phyloP scores from a whole-genome alignment of 306 rosid species.

The Hippophae tibetana region DNA sequence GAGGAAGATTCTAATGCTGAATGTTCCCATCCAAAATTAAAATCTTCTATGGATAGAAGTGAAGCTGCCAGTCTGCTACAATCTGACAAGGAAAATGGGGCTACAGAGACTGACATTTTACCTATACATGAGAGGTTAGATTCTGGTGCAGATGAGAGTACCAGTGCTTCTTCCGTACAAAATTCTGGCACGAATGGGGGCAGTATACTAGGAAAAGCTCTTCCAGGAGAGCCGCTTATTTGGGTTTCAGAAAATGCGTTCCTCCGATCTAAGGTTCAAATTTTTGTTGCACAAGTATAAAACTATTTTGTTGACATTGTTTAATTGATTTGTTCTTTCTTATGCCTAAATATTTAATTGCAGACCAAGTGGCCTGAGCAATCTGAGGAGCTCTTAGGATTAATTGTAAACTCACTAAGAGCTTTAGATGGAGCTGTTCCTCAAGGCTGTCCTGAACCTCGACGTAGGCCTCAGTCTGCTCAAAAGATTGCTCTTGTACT shows the following conservation, averaged over 20 bases:
- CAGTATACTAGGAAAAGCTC: conserved; percentile 39
- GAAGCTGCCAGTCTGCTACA: conserved; percentile 47
- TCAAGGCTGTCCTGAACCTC: conserved; percentile 93
- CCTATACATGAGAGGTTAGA: conserved; percentile 66
- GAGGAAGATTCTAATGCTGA: conserved; percentile 56
- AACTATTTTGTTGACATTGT: conserved; percentile 16
- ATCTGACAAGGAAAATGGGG: conserved; percentile 60
- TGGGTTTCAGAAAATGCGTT: conserved; percentile 49
- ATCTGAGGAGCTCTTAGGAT: conserved; percentile 95
- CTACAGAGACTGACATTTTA: conserved; percentile 38
- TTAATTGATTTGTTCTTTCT: conserved; percentile 15
- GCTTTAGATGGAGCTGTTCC: conserved; percentile 95
- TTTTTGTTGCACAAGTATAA: conserved; percentile 15
- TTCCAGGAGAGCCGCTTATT: conserved; percentile 57
- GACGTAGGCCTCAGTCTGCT: conserved; percentile 93
- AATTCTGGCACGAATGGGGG: conserved; percentile 59
- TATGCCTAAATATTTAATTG: conserved; percentile 23
- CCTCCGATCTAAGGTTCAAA: conserved; percentile 63
- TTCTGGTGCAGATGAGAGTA: conserved; percentile 47
- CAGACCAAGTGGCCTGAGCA: conserved; percentile 99
- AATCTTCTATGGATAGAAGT: conserved; percentile 49
- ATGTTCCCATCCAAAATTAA: conserved; percentile 46
- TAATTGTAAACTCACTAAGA: conserved; percentile 91
- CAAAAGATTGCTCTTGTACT: conserved; percentile 85
- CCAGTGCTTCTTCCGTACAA: conserved; percentile 72